phyloP scores from a whole-genome alignment of 2,329 filamentous ascomycete species.

The Ophiostoma novo-ulmi region DNA sequence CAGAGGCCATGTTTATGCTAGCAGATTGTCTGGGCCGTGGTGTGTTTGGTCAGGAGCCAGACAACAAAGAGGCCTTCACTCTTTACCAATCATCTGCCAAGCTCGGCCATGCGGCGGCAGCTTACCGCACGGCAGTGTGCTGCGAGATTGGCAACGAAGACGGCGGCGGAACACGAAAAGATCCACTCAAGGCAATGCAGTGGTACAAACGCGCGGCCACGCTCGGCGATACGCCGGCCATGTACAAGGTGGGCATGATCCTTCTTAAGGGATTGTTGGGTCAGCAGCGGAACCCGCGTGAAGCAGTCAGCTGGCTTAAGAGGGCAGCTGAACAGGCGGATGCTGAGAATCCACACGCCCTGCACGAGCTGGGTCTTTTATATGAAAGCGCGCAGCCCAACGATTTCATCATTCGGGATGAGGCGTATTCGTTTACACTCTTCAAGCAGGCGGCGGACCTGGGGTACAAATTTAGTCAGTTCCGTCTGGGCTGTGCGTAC shows the following conservation, averaged over 20 bases:
- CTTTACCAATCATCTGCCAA: constrained; percentile 94
- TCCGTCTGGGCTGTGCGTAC: constrained; percentile 77
- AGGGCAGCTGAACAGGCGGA: constrained; percentile 85
- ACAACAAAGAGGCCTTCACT: constrained; percentile 87
- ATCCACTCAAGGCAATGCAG: constrained; percentile 89
- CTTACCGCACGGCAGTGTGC: constrained; percentile 92
- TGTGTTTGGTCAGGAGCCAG: constrained; percentile 68
- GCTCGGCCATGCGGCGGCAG: constrained; percentile 74
- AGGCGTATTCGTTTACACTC: constrained; percentile 71
- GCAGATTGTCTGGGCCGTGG: constrained; percentile 87
- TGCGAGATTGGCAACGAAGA: constrained; percentile 95
- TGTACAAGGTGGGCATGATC: constrained; percentile 99
- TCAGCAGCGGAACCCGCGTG: constrained; percentile 72
- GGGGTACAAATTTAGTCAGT: constrained; percentile 94
- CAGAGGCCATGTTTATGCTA: constrained; percentile 88
- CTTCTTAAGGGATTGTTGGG: constrained; percentile 88
- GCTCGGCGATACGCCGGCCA: constrained; percentile 83
- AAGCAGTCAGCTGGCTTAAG: constrained; percentile 89
- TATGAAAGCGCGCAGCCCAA: constrained; percentile 61
- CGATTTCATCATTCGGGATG: constrained; percentile 69
- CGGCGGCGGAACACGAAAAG: constrained; percentile 84
- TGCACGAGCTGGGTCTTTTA: constrained; percentile 75
- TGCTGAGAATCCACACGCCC: constrained; percentile 83
- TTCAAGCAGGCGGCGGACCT: constrained; percentile 82
- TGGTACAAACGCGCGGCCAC: constrained; percentile 95